Evolutionary conservation across 2,329 filamentous ascomycete genomes (phyloP).

Genomic region (Claviceps paspali): DNA sequence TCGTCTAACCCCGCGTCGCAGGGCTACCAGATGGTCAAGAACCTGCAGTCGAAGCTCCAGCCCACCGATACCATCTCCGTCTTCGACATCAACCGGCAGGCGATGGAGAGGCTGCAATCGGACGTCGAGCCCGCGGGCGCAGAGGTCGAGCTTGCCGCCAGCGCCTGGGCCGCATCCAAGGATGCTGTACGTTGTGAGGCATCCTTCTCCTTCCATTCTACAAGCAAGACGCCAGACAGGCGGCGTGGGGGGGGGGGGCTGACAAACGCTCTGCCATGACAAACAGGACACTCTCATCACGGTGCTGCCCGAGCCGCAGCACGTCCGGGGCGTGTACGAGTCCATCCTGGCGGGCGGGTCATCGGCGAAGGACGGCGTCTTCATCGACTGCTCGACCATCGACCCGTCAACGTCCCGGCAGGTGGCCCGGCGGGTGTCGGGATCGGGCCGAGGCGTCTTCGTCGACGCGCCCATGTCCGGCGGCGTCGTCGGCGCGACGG

Average conservation of each 20-base stretch:
- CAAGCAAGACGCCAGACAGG: too few species aligned
- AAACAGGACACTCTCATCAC: constrained; percentile 70
- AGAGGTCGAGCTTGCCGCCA: constrained; percentile 27
- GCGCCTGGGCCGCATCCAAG: constrained; percentile 31
- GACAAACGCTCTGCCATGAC: too few species aligned
- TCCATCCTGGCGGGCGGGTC: constrained; percentile 58
- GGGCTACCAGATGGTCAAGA: constrained; percentile 50
- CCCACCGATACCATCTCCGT: constrained; percentile 35
- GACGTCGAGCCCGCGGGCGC: constrained; percentile 36
- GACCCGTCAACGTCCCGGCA: constrained; percentile 72
- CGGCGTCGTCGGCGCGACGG: constrained; percentile 78
- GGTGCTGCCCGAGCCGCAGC: constrained; percentile 74
- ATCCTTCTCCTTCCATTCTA: too few species aligned
- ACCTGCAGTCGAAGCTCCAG: constrained; percentile 40
- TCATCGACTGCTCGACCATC: constrained; percentile 95
- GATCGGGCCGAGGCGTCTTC: constrained; percentile 56
- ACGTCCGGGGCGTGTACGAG: constrained; percentile 71
- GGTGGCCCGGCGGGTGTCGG: constrained; percentile 54
- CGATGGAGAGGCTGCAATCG: constrained; percentile 29
- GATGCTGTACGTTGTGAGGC: constrained; percentile 39
- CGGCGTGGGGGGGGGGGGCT: too few species aligned
- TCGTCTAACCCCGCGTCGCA: too few species aligned
- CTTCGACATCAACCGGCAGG: constrained; percentile 40
- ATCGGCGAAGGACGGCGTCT: too few species aligned
- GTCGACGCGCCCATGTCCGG: constrained; percentile 96